Evolutionary conservation across 352 stramenopile species (phyloP).

Genomic region (Globisporangium abappressorium): DNA sequence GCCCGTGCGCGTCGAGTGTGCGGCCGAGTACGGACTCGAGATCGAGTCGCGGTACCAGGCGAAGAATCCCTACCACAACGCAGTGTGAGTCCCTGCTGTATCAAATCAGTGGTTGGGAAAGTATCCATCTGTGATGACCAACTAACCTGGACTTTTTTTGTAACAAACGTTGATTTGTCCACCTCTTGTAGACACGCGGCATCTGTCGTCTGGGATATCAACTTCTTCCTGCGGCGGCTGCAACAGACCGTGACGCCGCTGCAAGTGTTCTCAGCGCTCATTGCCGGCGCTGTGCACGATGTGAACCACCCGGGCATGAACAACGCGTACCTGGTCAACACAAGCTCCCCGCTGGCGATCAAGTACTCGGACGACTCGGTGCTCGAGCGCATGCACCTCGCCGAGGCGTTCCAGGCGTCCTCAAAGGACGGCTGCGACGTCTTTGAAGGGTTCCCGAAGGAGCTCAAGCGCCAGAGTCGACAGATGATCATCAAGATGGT

Average conservation of each 20-base stretch:
- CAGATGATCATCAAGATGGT: slow-evolving; percentile 82
- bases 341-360: slow-evolving; percentile 82
- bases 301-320: slow-evolving; percentile 91
- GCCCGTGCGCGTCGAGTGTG: slow-evolving; percentile 47
- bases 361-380: slow-evolving; percentile 92
- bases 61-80: slow-evolving; percentile 82
- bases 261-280: slow-evolving; percentile 73
- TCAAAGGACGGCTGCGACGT: slow-evolving; percentile 72
- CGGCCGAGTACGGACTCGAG: slow-evolving; percentile 54
- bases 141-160: not conserved
- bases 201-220: slow-evolving; percentile 72
- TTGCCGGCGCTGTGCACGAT: slow-evolving; percentile 91
- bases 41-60: slow-evolving; percentile 65
- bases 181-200: slow-evolving; percentile 48
- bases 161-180: not conserved
- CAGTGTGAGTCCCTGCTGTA: slow-evolving; percentile 35
- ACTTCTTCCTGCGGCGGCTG: slow-evolving; percentile 57
- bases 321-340: slow-evolving; percentile 89
- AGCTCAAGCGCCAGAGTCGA: slow-evolving; percentile 49
- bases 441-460: slow-evolving; percentile 54
- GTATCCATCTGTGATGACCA: not conserved
- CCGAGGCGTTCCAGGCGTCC: slow-evolving; percentile 60
- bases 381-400: slow-evolving; percentile 83
- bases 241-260: slow-evolving; percentile 35
- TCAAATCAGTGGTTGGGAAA: not conserved